phyloP scores from a whole-genome alignment of 106 monocot species.

The Acanthochlamys bracteata region DNA sequence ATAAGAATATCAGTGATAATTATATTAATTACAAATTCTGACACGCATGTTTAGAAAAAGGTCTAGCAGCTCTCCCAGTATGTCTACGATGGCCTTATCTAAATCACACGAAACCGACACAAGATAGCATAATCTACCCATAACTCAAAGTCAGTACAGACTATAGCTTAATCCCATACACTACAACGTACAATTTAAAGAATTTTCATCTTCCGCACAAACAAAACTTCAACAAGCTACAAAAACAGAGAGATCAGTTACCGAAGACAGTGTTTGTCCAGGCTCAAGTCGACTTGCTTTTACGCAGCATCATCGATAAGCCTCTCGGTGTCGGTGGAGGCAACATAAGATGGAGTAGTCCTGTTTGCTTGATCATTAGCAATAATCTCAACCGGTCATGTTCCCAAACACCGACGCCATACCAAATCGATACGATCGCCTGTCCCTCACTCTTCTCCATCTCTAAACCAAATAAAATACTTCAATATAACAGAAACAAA shows the following conservation, averaged over 20 bases:
- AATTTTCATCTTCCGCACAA: neutral
- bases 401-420: conserved; percentile 65
- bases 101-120: too few species aligned
- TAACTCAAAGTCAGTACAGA: too few species aligned
- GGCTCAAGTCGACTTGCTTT: conserved; percentile 84
- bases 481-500: neutral
- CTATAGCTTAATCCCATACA: too few species aligned
- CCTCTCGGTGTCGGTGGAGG: conserved; percentile 65
- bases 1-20: too few species aligned
- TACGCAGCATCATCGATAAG: conserved; percentile 72
- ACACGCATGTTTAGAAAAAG: too few species aligned
- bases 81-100: too few species aligned
- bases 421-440: conserved; percentile 60
- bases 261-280: conserved; percentile 67
- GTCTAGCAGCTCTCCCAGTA: too few species aligned
- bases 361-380: conserved; percentile 67
- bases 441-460: conserved; percentile 49
- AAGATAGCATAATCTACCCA: too few species aligned
- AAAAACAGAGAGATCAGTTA: conserved; percentile 10
- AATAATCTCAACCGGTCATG: conserved; percentile 76
- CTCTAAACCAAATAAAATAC: neutral
- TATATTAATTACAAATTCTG: too few species aligned
- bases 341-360: conserved; percentile 60
- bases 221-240: neutral
- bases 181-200: neutral